These are phyloP conservation scores for Scheffersomyces stambukii DNA, from an alignment of 1,139 yeast species.

Conservation along the genomic window DNA sequence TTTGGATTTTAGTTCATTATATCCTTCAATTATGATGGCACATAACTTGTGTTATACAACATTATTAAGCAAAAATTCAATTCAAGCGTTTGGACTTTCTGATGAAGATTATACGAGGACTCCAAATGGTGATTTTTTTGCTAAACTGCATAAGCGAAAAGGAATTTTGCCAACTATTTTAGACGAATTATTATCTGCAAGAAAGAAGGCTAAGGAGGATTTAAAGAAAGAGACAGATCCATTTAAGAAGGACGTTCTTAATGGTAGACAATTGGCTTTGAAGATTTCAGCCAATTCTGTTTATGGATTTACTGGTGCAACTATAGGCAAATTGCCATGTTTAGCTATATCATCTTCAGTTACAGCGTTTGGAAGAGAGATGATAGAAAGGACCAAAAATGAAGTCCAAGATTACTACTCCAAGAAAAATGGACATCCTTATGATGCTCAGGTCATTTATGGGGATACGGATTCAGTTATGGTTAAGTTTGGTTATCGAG, in stretches of 20 bases:
- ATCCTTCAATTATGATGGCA: constrained; percentile 99
- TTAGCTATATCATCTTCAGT: constrained; percentile 93
- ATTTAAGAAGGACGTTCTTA: constrained; percentile 85
- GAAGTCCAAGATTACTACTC: constrained; percentile 80
- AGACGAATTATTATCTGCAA: constrained; percentile 81
- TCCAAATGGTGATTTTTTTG: constrained; percentile 92
- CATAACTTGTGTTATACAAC: constrained; percentile 97
- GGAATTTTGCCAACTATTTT: constrained; percentile 92
- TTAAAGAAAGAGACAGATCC: constrained; percentile 92
- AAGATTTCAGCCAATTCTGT: constrained; percentile 98
- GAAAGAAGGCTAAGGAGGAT: constrained; percentile 90
- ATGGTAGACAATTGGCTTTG: constrained; percentile 95
- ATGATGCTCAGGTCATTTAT: constrained; percentile 87
- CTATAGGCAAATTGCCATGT: constrained; percentile 95
- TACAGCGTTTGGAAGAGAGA: constrained; percentile 92
- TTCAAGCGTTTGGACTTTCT: constrained; percentile 57
- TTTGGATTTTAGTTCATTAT: constrained; percentile 92
- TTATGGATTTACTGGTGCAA: constrained; percentile 98
- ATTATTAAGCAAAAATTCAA: constrained; percentile 63
- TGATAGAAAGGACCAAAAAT: constrained; percentile 89
- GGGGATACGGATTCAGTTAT: constrained; percentile 99
- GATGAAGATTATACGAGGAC: constrained; percentile 80
- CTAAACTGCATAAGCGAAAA: constrained; percentile 62
- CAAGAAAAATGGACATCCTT: constrained; percentile 72
- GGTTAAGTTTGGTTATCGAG: constrained; percentile 93